phyloP scores from a whole-genome alignment of 192 early-diverging fungal genomes.

The Coemansia sp. region DNA sequence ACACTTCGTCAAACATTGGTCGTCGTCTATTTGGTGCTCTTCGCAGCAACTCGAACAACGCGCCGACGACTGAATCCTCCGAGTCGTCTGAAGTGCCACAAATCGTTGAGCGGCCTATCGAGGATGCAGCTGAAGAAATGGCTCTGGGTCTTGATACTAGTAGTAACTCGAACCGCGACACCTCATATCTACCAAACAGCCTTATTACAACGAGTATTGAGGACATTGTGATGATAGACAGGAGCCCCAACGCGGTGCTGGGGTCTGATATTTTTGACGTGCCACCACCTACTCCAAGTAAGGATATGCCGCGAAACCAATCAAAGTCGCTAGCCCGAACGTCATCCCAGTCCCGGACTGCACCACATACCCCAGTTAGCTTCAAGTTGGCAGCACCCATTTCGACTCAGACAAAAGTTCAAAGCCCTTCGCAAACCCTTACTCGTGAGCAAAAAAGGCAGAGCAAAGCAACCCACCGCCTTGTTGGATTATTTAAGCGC shows the following conservation, averaged over 20 bases:
- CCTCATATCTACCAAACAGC: constrained; percentile 1
- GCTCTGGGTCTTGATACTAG: not conserved
- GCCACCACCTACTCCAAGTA: constrained; percentile 33
- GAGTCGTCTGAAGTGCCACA: not conserved
- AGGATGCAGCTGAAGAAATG: not conserved
- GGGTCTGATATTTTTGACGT: constrained; percentile 2
- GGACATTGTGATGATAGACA: constrained; percentile 13
- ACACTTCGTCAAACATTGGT: constrained; percentile 21
- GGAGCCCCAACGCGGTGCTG: not conserved
- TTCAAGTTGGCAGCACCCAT: not conserved
- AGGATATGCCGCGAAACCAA: constrained; percentile 23
- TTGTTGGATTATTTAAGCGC: constrained; percentile 46
- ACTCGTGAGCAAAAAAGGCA: constrained; percentile 47
- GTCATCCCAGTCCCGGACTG: not conserved
- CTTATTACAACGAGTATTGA: constrained; percentile 18
- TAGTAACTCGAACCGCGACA: not conserved
- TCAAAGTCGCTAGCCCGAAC: not conserved
- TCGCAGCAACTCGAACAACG: constrained; percentile 25
- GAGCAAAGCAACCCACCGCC: constrained; percentile 44
- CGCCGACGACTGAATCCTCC: not conserved
- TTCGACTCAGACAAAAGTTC: not conserved
- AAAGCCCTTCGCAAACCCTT: constrained; percentile 12
- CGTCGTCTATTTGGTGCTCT: constrained; percentile 42
- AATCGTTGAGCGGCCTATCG: not conserved
- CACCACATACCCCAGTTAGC: not conserved